These are phyloP conservation scores for Termitomyces bulborhizus DNA, from an alignment of 768 basidiomycete genomes.

Conservation along the genomic window DNA sequence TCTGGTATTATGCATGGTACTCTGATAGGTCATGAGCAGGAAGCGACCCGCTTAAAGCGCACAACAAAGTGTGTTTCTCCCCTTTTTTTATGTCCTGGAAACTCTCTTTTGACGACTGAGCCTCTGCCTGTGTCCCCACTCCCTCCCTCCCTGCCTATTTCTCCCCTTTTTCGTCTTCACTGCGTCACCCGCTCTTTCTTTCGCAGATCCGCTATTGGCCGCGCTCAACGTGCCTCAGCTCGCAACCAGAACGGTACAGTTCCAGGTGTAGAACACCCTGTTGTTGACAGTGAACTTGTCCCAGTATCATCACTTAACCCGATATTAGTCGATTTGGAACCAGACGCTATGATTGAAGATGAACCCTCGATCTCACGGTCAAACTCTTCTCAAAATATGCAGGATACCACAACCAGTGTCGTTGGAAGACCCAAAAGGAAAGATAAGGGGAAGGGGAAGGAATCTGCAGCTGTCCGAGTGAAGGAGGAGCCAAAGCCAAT, in stretches of 20 bases:
- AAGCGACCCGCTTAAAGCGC: conserved; percentile 67
- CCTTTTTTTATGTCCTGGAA: conserved; percentile 7
- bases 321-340: conserved; percentile 42
- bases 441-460: conserved; percentile 53
- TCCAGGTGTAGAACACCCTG: conserved; percentile 29
- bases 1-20: conserved; percentile 67
- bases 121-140: conserved; percentile 15
- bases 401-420: conserved; percentile 23
- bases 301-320: conserved; percentile 35
- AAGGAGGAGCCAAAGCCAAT: conserved; percentile 48
- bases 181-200: conserved; percentile 14
- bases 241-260: conserved; percentile 50
- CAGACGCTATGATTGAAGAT: conserved; percentile 50
- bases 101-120: conserved; percentile 16
- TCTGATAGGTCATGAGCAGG: conserved; percentile 56
- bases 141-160: conserved; percentile 10
- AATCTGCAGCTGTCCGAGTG: conserved; percentile 31
- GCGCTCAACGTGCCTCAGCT: conserved; percentile 69
- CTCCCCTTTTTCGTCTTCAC: conserved; percentile 15
- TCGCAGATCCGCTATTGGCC: conserved; percentile 50
- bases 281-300: conserved; percentile 27
- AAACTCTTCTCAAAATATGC: conserved; percentile 42
- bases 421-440: conserved; percentile 32
- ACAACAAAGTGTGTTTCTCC: conserved; percentile 54
- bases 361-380: conserved; percentile 60